Evolutionary conservation across 2,329 filamentous ascomycete genomes (phyloP), one percentile per base, ranked within the genome.

Genomic region (Cytospora paraplurivora): DNA sequence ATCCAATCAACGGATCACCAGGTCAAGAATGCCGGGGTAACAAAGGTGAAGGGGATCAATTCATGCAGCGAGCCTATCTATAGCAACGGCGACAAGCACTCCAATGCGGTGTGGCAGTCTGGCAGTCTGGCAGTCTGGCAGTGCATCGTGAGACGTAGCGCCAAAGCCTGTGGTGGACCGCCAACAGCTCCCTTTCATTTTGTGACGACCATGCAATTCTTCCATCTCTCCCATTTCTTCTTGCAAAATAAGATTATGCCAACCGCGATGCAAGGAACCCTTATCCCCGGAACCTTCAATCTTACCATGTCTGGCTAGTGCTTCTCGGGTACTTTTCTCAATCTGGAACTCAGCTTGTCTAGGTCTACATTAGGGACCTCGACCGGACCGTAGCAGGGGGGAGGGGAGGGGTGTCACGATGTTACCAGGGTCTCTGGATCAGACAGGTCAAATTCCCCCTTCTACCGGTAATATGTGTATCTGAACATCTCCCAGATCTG

Each of bases 11-110:
- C 4, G 27, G 27, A 27, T 27, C 27, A 27, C 27, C 33, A 38
- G 32, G 21, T 15, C 3, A 33, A 61, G 51, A 51, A 61, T 41
- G 49, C 49, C 19, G 32, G 32, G 32, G n/a, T 21, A 32, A 54
- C 33, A 61, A 54, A 52, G 50, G 58, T 27, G 32, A 35, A 21
- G 10, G n/a, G 41, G n/a, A 27, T 27, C 27, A 27, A 27, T 27
- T 47, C 44, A 47, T 47, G 44, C 44, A 47, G 44, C n/a, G 7
- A 47, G 44, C 44, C 44, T 47, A 47, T 21, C n/a, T 47, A 47
- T 47, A 47, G 41, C n/a, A 47, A 47, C 15, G 41, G n/a, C 41
- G 41, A 19, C 41, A 8, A 47, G 13, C 41, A 27, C 27, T 27
- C 27, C 27, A 27, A 27, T 27, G 27, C 27, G 27, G 27, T 27